Evolutionary conservation across 176 grass and related monocot species (phyloP).

Genomic region (Areca catechu): DNA sequence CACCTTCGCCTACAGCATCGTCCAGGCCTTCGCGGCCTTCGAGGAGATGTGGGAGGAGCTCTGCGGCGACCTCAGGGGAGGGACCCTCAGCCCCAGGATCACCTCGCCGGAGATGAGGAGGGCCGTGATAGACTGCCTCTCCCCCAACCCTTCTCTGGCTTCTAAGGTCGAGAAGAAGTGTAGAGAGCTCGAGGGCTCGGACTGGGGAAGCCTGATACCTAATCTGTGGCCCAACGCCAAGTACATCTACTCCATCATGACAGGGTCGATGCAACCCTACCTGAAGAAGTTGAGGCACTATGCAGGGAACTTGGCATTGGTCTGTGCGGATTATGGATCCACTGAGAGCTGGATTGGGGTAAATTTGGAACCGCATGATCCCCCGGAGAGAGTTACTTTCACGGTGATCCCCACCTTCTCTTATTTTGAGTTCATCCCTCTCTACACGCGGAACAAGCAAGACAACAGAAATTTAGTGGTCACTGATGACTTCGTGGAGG

Average conservation of each 20-base stretch:
- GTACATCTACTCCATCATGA: constrained; percentile 25
- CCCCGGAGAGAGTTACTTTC: constrained; percentile 8
- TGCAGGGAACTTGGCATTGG: constrained; percentile 1
- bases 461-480: neutral
- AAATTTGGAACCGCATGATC: constrained; percentile 8
- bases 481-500: constrained; percentile 9
- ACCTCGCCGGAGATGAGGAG: constrained; percentile 14
- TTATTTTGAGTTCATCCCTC: constrained; percentile 29
- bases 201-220: constrained; percentile 13
- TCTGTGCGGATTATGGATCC: constrained; percentile 19
- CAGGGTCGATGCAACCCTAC: constrained; percentile 23
- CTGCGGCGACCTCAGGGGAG: constrained; percentile 5
- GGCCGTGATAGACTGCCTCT: neutral
- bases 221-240: constrained; percentile 21
- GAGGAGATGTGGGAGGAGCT: constrained; percentile 24
- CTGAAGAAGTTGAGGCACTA: constrained; percentile 22
- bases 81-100: constrained; percentile 6
- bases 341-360: constrained; percentile 23
- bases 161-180: neutral
- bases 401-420: constrained; percentile 13
- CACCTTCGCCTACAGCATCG: constrained; percentile 26
- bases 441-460: neutral
- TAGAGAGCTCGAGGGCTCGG: neutral
- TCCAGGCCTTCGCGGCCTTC: constrained; percentile 14
- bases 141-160: constrained; percentile 2